These are phyloP conservation scores for Orbilia blumenaviensis DNA, from an alignment of 2,329 filamentous ascomycete species.

Conservation along the genomic window DNA sequence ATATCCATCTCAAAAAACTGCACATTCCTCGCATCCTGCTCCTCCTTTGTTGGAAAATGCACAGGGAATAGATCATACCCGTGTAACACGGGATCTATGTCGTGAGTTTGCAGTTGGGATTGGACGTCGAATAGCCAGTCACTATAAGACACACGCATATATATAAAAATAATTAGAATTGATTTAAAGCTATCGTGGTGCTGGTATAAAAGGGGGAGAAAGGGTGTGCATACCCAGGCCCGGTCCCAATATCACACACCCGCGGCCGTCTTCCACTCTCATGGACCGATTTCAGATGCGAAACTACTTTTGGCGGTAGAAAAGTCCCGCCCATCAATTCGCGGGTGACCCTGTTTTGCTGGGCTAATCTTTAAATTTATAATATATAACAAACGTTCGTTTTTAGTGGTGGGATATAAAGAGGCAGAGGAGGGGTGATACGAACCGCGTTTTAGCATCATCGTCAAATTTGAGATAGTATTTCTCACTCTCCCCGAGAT, in stretches of 20 bases:
- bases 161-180: not conserved
- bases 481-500: not conserved
- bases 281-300: not conserved
- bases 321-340: constrained; percentile 27
- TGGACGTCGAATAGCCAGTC: constrained; percentile 23
- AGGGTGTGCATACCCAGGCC: not conserved
- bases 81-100: constrained; percentile 10
- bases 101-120: not conserved
- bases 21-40: not conserved
- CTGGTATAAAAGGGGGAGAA: not conserved
- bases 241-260: constrained; percentile 26
- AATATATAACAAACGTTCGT: not conserved
- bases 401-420: not conserved
- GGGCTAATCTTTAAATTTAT: not conserved
- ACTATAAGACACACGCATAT: too few species aligned
- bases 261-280: constrained; percentile 9
- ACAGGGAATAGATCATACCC: constrained; percentile 32
- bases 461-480: constrained; percentile 24
- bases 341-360: constrained; percentile 21
- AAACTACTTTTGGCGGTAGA: not conserved
- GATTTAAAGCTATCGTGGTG: not conserved
- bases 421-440: not conserved
- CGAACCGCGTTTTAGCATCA: constrained; percentile 19
- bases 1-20: constrained; percentile 21
- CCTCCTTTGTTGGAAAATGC: constrained; percentile 9